Evolutionary conservation across 1,284 basidiomycete species (phyloP), one percentile per base, ranked within the genome.

Genomic region (Flammula alnicola): DNA sequence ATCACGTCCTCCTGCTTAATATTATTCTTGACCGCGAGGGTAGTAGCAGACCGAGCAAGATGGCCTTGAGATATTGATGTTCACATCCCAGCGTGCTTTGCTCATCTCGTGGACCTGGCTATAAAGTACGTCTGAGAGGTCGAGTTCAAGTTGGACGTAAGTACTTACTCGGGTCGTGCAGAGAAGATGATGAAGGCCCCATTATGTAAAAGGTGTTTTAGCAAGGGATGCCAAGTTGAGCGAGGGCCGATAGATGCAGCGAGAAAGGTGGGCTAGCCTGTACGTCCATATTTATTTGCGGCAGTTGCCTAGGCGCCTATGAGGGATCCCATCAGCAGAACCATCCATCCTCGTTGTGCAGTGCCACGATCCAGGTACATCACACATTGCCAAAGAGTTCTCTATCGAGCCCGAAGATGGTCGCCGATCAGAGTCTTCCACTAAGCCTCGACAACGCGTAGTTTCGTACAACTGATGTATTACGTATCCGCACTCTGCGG

Each of bases 291-390:
- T n/a, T 1, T n/a, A 72, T 8, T 5, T 3, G 35, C 0, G 83
- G 82, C 87, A 89, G n/a, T n/a, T n/a, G n/a, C n/a, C n/a, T n/a
- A n/a, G n/a, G n/a, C n/a, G n/a, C n/a, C n/a, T n/a, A n/a, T n/a
- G n/a, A n/a, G n/a, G n/a, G n/a, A n/a, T n/a, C n/a, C n/a, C n/a
- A n/a, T n/a, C n/a, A n/a, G n/a, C n/a, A n/a, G n/a, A n/a, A n/a
- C n/a, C n/a, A n/a, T n/a, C n/a, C n/a, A n/a, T n/a, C n/a, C n/a
- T n/a, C n/a, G n/a, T n/a, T n/a, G n/a, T n/a, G n/a, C n/a, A n/a
- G n/a, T n/a, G n/a, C n/a, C n/a, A 89, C 1, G 84, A 86, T 0
- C 84, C 86, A 0, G 84, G 86, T 10, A 89, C 86, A 58, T 90
- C 88, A 61, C 84, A 88, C 9, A 89, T 62, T 0, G 86, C 86